These are phyloP conservation scores for Botrytis byssoidea DNA, from an alignment of 2,329 filamentous ascomycete species.

Conservation along the genomic window DNA sequence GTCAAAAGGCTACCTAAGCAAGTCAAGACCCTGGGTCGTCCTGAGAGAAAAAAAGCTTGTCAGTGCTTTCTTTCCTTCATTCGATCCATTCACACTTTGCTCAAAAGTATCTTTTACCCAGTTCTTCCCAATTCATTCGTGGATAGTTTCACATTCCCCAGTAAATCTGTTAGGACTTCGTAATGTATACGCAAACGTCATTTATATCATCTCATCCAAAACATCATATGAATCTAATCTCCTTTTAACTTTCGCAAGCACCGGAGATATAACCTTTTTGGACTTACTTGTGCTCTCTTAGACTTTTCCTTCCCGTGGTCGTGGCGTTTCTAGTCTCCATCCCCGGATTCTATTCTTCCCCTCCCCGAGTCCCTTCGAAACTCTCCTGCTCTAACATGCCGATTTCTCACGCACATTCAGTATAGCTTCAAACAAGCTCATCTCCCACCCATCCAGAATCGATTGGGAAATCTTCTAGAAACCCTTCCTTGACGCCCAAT, in stretches of 20 bases:
- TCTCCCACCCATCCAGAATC: neutral
- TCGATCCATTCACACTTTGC: neutral
- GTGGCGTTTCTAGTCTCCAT: neutral
- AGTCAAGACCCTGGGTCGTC: neutral
- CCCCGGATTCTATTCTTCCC: neutral
- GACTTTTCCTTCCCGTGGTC: neutral
- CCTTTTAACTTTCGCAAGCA: neutral
- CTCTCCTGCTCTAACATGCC: neutral
- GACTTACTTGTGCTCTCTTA: neutral
- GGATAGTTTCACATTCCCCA: neutral
- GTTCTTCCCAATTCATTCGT: neutral
- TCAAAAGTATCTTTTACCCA: neutral
- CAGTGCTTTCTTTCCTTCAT: neutral
- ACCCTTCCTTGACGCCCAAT: neutral
- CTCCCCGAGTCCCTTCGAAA: neutral
- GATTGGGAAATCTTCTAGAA: slow-evolving; percentile 6
- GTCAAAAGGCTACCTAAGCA: neutral
- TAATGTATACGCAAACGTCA: neutral
- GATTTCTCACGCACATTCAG: neutral
- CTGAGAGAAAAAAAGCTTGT: neutral
- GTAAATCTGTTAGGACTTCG: neutral
- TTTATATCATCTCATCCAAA: neutral
- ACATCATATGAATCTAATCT: neutral
- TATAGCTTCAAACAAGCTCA: neutral
- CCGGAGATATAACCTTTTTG: neutral